These are phyloP conservation scores for Dovyalis caffra DNA, from an alignment of 345 rosid species.

Conservation along the genomic window DNA sequence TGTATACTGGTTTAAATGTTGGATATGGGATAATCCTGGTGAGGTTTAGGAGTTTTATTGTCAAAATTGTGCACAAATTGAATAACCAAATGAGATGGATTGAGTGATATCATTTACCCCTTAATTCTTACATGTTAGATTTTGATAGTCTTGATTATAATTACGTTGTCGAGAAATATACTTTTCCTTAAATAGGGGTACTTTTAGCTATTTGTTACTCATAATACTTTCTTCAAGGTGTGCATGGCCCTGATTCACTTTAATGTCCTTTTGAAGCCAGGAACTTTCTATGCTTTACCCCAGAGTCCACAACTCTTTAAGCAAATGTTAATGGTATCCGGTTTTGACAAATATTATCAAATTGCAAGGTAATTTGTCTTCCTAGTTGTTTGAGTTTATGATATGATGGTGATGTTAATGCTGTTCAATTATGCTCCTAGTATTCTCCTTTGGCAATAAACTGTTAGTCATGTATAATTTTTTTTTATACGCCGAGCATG, in stretches of 20 bases:
- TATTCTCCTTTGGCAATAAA: slow-evolving; percentile 1
- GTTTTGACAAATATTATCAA: slow-evolving; percentile 94
- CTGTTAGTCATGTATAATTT: background rate
- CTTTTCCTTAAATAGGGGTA: background rate
- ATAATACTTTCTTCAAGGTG: slow-evolving; percentile 25
- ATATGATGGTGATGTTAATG: background rate
- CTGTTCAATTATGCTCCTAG: background rate
- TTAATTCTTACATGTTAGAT: background rate
- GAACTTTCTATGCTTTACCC: slow-evolving; percentile 96
- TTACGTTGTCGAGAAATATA: background rate
- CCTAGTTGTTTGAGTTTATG: slow-evolving; percentile 5
- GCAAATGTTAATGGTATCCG: slow-evolving; percentile 98
- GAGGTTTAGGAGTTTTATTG: background rate
- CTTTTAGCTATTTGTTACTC: background rate
- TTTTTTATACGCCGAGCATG: background rate
- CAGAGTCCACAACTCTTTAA: slow-evolving; percentile 97
- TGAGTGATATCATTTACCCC: background rate
- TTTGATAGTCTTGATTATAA: background rate
- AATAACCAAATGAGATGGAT: background rate
- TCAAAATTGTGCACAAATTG: background rate
- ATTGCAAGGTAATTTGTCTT: slow-evolving; percentile 69
- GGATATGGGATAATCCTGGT: background rate
- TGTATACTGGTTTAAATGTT: background rate
- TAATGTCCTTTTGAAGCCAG: slow-evolving; percentile 74
- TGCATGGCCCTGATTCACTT: slow-evolving; percentile 37